Base-by-base conservation (phyloP, 192 early-diverging fungal species). In the Paraglomus occultum region DNA sequence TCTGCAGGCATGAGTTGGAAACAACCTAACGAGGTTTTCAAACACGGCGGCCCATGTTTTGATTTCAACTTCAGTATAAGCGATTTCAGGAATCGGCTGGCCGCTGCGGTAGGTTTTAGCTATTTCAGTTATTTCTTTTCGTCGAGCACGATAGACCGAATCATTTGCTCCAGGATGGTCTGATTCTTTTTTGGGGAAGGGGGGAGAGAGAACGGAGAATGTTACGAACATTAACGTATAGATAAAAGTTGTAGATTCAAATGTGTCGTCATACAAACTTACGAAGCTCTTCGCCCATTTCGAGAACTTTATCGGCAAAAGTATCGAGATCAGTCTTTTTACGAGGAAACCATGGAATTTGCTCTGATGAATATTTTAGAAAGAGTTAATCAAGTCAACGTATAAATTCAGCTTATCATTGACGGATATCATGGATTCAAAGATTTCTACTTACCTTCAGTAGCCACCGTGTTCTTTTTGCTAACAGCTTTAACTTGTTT, bases 81-180 rank as follows among this genome's bases (percentile, higher is more conserved):
- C 84, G 61, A 95, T 82, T 42, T 78, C 82, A 11, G 94, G 94
- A 17, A 96, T 84, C 38, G 87, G 78, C 79, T 89, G 80, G 4
- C 96, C 96, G 51, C 79, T 83, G 69, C 71, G 79, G 49, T 80
- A 91, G 51, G 80, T 87, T 76, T 91, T 90, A 60, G 96, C 96
- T 76, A 89, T 86, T 46, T 83, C 76, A 51, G 93, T 92, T 62
- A 98, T 95, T 65, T 92, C 88, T 14, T 84, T 77, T 45, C 96
- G 87, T 38, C 96, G 85, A 31, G 80, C 82, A 22, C 96, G 88
- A 82, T 98, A 98, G 45, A 71, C 85, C 14, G 84, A 81, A 72
- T 98, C 96, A 47, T 83, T 85, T 70, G 93, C 94, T 50, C 96
- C 96, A 18, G 96, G 96, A 74, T 98, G 95, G 75, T 97, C 95